Evolutionary conservation across 2,329 filamentous ascomycete species (phyloP).

Genomic region (Penicillium sp.): DNA sequence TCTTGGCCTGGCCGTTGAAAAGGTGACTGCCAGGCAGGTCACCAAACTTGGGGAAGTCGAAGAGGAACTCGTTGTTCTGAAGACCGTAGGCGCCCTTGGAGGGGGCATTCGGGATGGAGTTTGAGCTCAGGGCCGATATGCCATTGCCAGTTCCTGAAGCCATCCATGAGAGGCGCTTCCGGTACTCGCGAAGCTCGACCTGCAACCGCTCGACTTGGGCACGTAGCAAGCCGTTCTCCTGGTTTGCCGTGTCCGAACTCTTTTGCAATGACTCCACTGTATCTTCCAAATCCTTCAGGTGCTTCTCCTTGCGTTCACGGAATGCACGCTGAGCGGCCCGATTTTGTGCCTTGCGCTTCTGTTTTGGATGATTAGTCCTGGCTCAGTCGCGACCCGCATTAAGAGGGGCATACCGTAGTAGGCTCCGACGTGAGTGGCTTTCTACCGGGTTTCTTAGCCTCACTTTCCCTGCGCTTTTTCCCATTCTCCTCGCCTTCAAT

Average conservation of each 20-base stretch:
- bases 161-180: slow-evolving; percentile 74
- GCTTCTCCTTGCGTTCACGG: slow-evolving; percentile 91
- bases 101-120: slow-evolving; percentile 49
- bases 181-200: slow-evolving; percentile 82
- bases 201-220: slow-evolving; percentile 88
- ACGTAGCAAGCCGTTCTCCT: slow-evolving; percentile 81
- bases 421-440: slow-evolving; percentile 96
- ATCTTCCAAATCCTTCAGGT: slow-evolving; percentile 52
- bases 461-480: slow-evolving; percentile 72
- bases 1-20: slow-evolving; percentile 49
- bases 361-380: slow-evolving; percentile 23
- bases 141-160: slow-evolving; percentile 48
- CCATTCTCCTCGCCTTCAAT: slow-evolving; percentile 66
- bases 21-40: slow-evolving; percentile 61
- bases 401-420: slow-evolving; percentile 72
- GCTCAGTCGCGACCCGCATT: neutral
- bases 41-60: slow-evolving; percentile 95
- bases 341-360: slow-evolving; percentile 81
- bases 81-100: slow-evolving; percentile 57
- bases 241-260: slow-evolving; percentile 75
- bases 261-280: slow-evolving; percentile 71
- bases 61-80: slow-evolving; percentile 81
- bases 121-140: slow-evolving; percentile 51
- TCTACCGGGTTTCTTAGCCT: slow-evolving; percentile 91
- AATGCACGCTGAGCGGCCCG: slow-evolving; percentile 90